These are phyloP conservation scores for Neurospora sp. DNA, from an alignment of 495 filamentous ascomycete species.

Conservation along the genomic window DNA sequence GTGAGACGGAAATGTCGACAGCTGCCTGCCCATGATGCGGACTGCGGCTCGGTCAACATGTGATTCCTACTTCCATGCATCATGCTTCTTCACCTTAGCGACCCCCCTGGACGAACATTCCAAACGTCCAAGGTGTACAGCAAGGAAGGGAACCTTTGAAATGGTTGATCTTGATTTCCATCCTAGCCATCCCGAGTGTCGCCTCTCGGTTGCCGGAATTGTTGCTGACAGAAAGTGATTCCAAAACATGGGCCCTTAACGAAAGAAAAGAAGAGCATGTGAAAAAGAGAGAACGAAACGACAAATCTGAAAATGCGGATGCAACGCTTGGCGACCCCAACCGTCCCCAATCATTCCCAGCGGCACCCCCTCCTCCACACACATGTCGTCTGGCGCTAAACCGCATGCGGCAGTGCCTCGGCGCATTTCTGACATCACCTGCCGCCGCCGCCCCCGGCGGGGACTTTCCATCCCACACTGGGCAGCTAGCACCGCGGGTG, in stretches of 20 bases:
- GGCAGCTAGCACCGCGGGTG: neutral
- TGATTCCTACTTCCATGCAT: neutral
- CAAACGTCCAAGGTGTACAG: neutral
- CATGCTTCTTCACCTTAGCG: neutral
- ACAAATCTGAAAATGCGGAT: neutral
- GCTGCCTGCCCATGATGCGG: neutral
- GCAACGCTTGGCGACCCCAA: neutral
- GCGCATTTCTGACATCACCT: conserved; percentile 28
- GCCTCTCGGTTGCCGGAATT: neutral
- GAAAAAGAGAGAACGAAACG: neutral
- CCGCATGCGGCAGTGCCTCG: conserved; percentile 26
- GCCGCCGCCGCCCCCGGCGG: neutral
- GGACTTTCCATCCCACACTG: neutral
- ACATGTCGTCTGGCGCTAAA: conserved; percentile 11
- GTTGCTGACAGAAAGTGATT: neutral
- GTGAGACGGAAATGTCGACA: neutral
- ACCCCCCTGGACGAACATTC: neutral
- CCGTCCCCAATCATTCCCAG: neutral
- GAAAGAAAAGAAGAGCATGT: neutral
- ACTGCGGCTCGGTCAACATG: neutral
- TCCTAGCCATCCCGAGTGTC: neutral
- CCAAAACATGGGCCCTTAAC: neutral
- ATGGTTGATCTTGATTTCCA: neutral
- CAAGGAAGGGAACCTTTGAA: neutral
- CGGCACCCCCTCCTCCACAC: neutral